A percentile compares a stretch with the other conserved stretches of the same genome.
Conservation (phyloP, 169 alveolate genomes). For the Cryptosporidium sp. region DNA sequence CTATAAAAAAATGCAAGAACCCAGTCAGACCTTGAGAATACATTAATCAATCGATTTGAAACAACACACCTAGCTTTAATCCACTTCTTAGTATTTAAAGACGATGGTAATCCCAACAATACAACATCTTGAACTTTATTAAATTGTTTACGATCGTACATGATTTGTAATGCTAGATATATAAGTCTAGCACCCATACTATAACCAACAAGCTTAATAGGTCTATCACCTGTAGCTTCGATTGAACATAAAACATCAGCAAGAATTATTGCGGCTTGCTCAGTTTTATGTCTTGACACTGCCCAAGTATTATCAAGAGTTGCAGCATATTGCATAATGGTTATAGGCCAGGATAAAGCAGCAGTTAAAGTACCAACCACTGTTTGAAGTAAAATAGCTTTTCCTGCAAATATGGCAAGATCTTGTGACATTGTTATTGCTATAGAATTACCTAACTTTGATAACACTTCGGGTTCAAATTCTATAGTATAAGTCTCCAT, state of each 20-base stretch:
- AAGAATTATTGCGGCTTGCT: conserved; percentile 88
- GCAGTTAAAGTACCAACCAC: conserved; percentile 65
- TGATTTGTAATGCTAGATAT: conserved; percentile 85
- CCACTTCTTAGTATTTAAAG: conserved; percentile 87
- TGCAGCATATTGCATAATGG: conserved; percentile 88
- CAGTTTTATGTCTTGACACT: conserved; percentile 87
- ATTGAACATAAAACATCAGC: conserved; percentile 86
- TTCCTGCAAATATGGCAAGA: conserved; percentile 75
- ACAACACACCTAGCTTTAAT: conserved; percentile 87
- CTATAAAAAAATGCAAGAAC: conserved; percentile 91
- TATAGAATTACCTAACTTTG: conserved; percentile 50
- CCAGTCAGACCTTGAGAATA: conserved; percentile 90
- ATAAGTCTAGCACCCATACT: conserved; percentile 92
- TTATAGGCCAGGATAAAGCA: conserved; percentile 88
- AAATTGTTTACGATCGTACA: conserved; percentile 81
- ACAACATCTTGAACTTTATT: conserved; percentile 87
- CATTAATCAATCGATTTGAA: conserved; percentile 90
- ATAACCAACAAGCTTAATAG: conserved; percentile 90
- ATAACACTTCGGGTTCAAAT: conserved; percentile 66
- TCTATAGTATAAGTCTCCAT: conserved; percentile 61
- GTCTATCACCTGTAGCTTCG: conserved; percentile 89
- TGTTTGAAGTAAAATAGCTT: conserved; percentile 66
- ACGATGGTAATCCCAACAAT: conserved; percentile 90
- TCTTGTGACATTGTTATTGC: conserved; percentile 71
- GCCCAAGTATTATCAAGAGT: conserved; percentile 90